Percentiles rank a stretch among this genome's conserved stretches.
phyloP scores from a whole-genome alignment of 163 green algal species.

The Chlorella variabilis region DNA sequence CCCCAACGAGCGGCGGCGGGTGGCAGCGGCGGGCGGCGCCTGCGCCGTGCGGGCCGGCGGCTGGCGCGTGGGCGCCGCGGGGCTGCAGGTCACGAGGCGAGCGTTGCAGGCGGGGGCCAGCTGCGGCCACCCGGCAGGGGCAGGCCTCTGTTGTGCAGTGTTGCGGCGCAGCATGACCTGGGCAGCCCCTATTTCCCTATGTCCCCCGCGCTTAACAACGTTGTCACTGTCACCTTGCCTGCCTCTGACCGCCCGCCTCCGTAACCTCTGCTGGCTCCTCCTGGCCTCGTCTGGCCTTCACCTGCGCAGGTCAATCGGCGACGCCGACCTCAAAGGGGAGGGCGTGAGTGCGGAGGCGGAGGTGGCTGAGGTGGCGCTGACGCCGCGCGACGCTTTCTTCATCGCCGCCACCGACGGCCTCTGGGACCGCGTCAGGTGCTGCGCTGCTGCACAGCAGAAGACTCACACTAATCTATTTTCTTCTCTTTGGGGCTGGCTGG shows the following conservation, averaged over 20 bases:
- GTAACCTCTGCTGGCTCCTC: no score
- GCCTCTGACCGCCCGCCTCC: no score
- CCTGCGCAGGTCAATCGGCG: conserved; percentile 70
- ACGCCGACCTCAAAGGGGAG: conserved; percentile 66
- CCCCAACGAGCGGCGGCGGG: conserved; percentile 69
- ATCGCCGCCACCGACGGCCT: conserved; percentile 90
- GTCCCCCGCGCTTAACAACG: no score
- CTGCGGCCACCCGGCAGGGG: no score
- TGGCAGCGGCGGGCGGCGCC: conserved; percentile 67
- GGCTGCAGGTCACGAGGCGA: conserved; percentile 80
- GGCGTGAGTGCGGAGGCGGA: conserved; percentile 86
- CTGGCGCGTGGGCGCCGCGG: conserved; percentile 83
- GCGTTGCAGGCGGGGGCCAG: background rate
- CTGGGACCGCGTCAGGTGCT: conserved; percentile 82
- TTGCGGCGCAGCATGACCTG: no score
- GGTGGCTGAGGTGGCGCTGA: conserved; percentile 63
- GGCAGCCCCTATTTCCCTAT: no score
- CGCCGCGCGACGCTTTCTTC: conserved; percentile 76
- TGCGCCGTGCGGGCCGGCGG: conserved; percentile 61
- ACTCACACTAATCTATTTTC: no score
- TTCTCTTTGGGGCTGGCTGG: no score
- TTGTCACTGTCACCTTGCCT: no score
- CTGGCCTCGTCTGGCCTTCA: no score
- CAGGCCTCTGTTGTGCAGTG: no score
- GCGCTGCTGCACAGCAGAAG: no score